phyloP scores from a whole-genome alignment of 805 yeast species.

The Yarrowia sp. region DNA sequence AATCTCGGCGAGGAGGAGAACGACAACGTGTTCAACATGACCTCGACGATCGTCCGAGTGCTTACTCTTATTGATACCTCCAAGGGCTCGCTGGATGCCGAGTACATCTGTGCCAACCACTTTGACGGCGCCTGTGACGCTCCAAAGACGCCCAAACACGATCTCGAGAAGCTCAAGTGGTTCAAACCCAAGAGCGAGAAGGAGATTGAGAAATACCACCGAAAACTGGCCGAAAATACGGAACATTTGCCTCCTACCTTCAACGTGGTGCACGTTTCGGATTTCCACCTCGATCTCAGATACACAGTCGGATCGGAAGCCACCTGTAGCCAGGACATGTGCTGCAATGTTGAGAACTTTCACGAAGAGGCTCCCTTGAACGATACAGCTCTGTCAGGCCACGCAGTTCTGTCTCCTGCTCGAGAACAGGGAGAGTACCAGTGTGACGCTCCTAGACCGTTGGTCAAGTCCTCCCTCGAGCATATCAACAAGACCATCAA shows the following conservation, averaged over 20 bases:
- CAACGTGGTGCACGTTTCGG: constrained; percentile 70
- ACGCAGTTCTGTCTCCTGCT: constrained; percentile 49
- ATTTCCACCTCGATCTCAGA: constrained; percentile 66
- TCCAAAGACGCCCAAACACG: constrained; percentile 32
- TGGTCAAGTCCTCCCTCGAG: constrained; percentile 64
- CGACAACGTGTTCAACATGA: constrained; percentile 33
- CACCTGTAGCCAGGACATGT: constrained; percentile 59
- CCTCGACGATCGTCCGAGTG: constrained; percentile 27
- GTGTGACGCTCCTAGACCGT: constrained; percentile 72
- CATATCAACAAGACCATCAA: constrained; percentile 52
- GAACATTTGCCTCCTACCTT: constrained; percentile 49
- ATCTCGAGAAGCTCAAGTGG: constrained; percentile 30
- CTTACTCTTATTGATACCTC: constrained; percentile 20
- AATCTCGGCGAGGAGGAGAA: constrained; percentile 28
- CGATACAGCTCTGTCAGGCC: constrained; percentile 51
- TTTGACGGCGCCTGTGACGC: constrained; percentile 27
- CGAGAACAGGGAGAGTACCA: constrained; percentile 65
- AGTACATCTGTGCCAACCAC: constrained; percentile 33
- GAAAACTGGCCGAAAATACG: constrained; percentile 15
- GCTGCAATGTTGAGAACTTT: constrained; percentile 56
- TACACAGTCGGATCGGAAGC: constrained; percentile 57
- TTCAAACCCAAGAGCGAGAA: constrained; percentile 16
- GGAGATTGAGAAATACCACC: constrained; percentile 13
- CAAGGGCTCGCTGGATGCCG: constrained; percentile 26
- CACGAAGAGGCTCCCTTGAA: constrained; percentile 41